phyloP scores from a whole-genome alignment of 2,329 filamentous ascomycete species.

The Ophiostoma populinum region DNA sequence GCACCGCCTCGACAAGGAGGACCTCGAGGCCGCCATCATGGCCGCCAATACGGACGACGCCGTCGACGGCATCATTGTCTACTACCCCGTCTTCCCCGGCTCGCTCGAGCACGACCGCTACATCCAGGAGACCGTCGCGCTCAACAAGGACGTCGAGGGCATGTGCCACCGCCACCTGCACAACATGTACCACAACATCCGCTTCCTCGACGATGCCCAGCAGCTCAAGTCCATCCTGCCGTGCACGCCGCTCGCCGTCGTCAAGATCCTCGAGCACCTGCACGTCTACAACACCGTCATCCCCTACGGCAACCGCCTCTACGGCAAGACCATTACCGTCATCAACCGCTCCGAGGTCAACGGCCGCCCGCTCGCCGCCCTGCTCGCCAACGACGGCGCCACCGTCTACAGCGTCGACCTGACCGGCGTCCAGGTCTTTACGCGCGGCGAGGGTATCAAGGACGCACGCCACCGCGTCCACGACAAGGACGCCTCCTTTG shows the following conservation, averaged over 20 bases:
- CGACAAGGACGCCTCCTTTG: conserved; percentile 59
- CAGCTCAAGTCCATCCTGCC: conserved; percentile 81
- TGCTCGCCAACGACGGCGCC: conserved; percentile 90
- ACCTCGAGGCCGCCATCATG: conserved; percentile 76
- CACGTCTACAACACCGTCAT: conserved; percentile 94
- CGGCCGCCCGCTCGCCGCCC: conserved; percentile 74
- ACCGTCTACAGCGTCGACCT: conserved; percentile 91
- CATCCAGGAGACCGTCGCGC: conserved; percentile 81
- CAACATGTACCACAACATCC: conserved; percentile 99
- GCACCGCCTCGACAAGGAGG: conserved; percentile 67
- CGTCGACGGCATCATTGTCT: conserved; percentile 87
- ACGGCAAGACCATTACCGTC: conserved; percentile 86
- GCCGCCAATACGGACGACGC: conserved; percentile 61
- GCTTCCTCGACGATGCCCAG: conserved; percentile 69
- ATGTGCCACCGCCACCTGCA: conserved; percentile 86
- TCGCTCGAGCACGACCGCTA: conserved; percentile 82
- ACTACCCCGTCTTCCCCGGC: conserved; percentile 83
- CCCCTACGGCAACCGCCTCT: conserved; percentile 79
- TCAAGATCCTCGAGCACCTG: conserved; percentile 93
- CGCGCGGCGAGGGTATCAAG: conserved; percentile 71
- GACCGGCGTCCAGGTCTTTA: conserved; percentile 82
- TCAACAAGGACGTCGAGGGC: conserved; percentile 89
- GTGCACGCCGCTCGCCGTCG: conserved; percentile 86
- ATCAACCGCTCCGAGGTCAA: conserved; percentile 96
- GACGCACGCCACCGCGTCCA: conserved; percentile 73